Evolutionary conservation across 345 rosid species (phyloP).

Genomic region (Anastatica hierochuntica): DNA sequence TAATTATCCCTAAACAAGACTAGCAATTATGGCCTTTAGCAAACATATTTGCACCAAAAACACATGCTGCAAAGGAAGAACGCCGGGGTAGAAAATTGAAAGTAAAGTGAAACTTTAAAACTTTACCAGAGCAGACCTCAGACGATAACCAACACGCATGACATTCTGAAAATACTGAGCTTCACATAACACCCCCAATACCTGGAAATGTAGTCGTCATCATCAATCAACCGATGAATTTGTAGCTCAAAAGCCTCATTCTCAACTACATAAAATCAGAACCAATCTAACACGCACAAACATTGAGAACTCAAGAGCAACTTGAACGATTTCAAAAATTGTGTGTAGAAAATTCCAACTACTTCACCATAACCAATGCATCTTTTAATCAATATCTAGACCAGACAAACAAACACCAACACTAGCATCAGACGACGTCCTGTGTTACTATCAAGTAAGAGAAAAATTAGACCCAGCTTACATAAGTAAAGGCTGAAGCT

Average conservation of each 20-base stretch:
- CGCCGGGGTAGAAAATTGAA: not conserved
- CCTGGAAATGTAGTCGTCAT: slow-evolving; percentile 37
- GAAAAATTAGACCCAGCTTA: not conserved
- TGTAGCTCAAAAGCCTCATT: not conserved
- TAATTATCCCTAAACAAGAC: slow-evolving; percentile 4
- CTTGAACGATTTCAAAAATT: too few relatives aligned
- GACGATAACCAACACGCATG: slow-evolving; percentile 94
- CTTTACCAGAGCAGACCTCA: slow-evolving; percentile 90
- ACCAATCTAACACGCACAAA: not conserved
- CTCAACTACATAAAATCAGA: not conserved
- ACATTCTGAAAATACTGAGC: slow-evolving; percentile 99
- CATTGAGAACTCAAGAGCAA: not conserved
- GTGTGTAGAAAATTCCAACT: too few relatives aligned
- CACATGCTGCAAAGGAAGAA: not conserved
- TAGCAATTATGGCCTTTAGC: not conserved
- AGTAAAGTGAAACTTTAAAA: slow-evolving; percentile 6
- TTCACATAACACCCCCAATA: slow-evolving; percentile 77
- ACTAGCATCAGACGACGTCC: not conserved
- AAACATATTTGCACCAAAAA: slow-evolving; percentile 3
- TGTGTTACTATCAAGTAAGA: not conserved
- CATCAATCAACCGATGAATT: not conserved
- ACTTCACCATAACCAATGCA: too few relatives aligned
- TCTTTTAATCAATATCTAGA: not conserved
- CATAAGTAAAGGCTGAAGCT: not conserved
- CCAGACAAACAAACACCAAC: too few relatives aligned